Percentiles rank a stretch among this genome's conserved stretches.
phyloP scores from a whole-genome alignment of 2,329 filamentous ascomycete genomes.

The Diaporthe velutina region DNA sequence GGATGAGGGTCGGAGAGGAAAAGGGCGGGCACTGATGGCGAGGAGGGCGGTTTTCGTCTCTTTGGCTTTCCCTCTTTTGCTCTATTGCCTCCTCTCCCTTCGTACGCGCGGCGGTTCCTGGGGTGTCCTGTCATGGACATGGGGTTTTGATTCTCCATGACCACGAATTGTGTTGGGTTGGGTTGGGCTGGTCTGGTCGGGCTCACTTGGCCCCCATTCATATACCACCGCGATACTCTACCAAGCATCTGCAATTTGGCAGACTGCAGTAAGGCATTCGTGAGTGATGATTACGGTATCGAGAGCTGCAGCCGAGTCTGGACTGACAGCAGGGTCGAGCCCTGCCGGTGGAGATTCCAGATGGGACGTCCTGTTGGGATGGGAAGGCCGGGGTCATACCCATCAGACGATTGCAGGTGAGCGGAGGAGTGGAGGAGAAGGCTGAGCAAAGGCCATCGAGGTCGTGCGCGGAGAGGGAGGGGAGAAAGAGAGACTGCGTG shows the following conservation, averaged over 20 bases:
- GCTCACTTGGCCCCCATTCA: background rate
- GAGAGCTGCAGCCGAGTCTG: background rate
- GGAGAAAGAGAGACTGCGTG: too few relatives aligned
- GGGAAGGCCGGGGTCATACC: background rate
- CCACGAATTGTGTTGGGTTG: background rate
- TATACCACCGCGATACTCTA: background rate
- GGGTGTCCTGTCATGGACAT: conserved; percentile 3
- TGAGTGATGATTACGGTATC: background rate
- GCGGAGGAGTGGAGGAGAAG: background rate
- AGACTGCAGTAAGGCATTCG: background rate
- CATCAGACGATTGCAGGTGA: conserved; percentile 23
- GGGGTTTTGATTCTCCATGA: background rate
- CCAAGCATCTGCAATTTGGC: background rate
- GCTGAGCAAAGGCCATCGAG: background rate
- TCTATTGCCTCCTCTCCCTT: background rate
- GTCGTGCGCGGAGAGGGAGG: background rate
- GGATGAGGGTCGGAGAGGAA: background rate
- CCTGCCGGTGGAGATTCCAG: background rate
- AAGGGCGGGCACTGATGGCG: background rate
- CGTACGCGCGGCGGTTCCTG: conserved; percentile 6
- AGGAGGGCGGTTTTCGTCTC: background rate
- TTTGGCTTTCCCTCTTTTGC: background rate
- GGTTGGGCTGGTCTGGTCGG: background rate
- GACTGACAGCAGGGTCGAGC: background rate
- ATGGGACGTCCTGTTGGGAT: conserved; percentile 18